Base-by-base conservation (phyloP, 1,284 basidiomycete species). In the Ustilago bromivora region DNA sequence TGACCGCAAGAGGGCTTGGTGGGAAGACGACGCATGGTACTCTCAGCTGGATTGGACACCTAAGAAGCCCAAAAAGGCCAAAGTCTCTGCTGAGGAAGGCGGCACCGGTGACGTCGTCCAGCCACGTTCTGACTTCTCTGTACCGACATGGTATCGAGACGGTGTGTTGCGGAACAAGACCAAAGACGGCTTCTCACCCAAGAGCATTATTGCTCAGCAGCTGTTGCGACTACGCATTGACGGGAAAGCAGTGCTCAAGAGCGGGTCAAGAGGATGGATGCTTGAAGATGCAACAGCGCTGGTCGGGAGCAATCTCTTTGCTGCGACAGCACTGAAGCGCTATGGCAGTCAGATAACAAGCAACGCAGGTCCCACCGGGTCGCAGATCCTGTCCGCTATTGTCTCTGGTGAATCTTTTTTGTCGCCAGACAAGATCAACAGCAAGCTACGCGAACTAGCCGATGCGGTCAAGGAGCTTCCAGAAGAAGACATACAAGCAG, bases 11-110 rank as follows among this genome's bases (percentile, higher is more conserved):
- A 65, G 62, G 69, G 80, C 28, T 61, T 80, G 87, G 56, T 94
- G 93, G 91, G 90, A 90, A 76, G 89, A 90, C 1, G 93, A 96
- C 85, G 90, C 91, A 2, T 99, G 96, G 96, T 88, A 95, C 17
- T 90, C 89, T 56, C 97, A 99, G 86, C 88, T 99, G 60, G 96
- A 99, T 86, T 99, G 96, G 96, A 92, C 93, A 2, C 94, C 94
- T 0, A 98, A 98, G 87, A 89, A 90, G 2, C 91, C 92, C n/a
- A 91, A 92, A 81, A 88, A 74, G 52, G 32, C 71, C 36, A 71
- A 66, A 40, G 10, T 47, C 10, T 12, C 66, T 1, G 17, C 28
- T 9, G 54, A 52, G 23, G 2, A 28, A 35, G 61, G 57, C 19
- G 68, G 35, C 23, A 57, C 46, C 17, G 63, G 56, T 8, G 53